Conservation (phyloP, 2,329 filamentous ascomycete genomes). For the Scedosporium apiospermum region DNA sequence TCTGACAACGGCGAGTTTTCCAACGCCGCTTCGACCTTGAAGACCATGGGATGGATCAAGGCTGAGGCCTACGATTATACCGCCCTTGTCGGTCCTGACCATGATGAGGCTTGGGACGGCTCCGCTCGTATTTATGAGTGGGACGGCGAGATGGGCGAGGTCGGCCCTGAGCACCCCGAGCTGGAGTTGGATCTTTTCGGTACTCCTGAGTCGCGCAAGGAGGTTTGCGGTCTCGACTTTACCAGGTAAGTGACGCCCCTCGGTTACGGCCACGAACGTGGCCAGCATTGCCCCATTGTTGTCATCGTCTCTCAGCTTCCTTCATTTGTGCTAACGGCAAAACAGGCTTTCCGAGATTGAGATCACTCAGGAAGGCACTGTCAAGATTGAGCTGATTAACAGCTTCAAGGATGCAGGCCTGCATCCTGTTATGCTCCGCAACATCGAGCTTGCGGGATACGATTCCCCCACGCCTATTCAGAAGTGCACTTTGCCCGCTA, state of each 20-base stretch:
- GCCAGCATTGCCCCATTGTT: not conserved
- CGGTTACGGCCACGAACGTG: not conserved
- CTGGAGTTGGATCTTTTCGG: slow-evolving; percentile 74
- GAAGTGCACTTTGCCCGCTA: slow-evolving; percentile 70
- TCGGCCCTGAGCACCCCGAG: slow-evolving; percentile 60
- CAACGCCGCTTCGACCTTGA: not conserved
- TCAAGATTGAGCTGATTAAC: slow-evolving; percentile 40
- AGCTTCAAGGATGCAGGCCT: slow-evolving; percentile 68
- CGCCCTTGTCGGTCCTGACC: slow-evolving; percentile 12
- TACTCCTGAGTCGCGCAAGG: slow-evolving; percentile 35
- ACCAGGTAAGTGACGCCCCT: slow-evolving; percentile 38
- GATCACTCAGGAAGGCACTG: slow-evolving; percentile 46
- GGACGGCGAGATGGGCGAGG: slow-evolving; percentile 75
- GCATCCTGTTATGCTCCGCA: slow-evolving; percentile 74
- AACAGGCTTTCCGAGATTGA: slow-evolving; percentile 44
- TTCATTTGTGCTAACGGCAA: not conserved
- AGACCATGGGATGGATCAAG: slow-evolving; percentile 32
- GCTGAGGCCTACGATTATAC: slow-evolving; percentile 39
- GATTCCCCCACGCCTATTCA: slow-evolving; percentile 75
- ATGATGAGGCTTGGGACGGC: slow-evolving; percentile 31
- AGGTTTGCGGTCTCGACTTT: slow-evolving; percentile 51
- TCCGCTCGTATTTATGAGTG: slow-evolving; percentile 69
- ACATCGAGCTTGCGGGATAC: slow-evolving; percentile 67
- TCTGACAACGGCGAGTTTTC: not conserved
- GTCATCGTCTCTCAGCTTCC: not conserved